Evolutionary conservation across 106 monocot genomes (phyloP), one percentile per base, ranked within the genome.

Genomic region (Allium fistulosum): DNA sequence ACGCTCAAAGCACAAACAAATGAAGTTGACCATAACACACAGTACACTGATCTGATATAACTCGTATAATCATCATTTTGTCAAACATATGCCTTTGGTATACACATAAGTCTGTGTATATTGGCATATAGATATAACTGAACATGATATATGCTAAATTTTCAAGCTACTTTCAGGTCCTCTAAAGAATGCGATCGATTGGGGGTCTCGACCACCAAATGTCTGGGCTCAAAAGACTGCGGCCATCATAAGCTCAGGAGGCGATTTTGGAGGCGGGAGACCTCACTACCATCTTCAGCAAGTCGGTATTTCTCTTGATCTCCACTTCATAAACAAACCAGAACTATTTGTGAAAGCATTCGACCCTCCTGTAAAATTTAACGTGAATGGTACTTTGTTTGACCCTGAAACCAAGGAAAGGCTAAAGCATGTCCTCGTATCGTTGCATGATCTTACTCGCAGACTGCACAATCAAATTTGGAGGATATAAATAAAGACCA

Each of bases 261-360:
- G 89, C 7, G 51, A 67, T 17, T 85, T 77, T 26, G 89, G 82
- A 17, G 89, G 89, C 0, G 76, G 71, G 17, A 51, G 79, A 60
- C 75, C 85, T 45, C 89, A 90, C 28, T 78, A 85, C 77, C 89
- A 90, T 71, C 83, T 90, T 4, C 90, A 85, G 12, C 90, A 90
- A 61, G 76, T 86, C 8, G 90, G 90, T 0, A 82, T 86, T 17
- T 90, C 73, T 47, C 62, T 90, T 6, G 90, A 90, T 58, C 77
- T 90, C 61, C 90, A 90, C 75, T 90, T 90, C 80, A 86, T 90
- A 70, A 90, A 90, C 71, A 90, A 86, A 47, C 90, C 90, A 1
- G 90, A 90, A 53, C 60, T 90, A 4, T 80, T 80, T 37, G 65
- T 90, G 53, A 61, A 65, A 53, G 83, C 66, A 53, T 74, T 65